These are phyloP conservation scores for Candida coquimbonensis DNA, from an alignment of 805 yeast genomes.

Conservation along the genomic window DNA sequence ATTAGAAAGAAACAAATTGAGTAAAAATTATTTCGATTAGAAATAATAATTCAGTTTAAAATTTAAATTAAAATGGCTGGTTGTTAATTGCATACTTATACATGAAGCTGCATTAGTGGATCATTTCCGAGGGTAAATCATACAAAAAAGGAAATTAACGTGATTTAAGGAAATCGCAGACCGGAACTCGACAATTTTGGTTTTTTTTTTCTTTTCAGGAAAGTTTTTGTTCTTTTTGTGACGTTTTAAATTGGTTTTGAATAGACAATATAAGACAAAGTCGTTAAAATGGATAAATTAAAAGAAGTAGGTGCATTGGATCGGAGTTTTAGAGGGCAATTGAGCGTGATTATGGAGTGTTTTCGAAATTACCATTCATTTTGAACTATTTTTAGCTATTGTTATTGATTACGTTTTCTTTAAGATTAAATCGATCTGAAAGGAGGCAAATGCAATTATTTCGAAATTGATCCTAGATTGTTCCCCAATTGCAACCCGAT, in stretches of 20 bases:
- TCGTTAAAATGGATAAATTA: constrained; percentile 17
- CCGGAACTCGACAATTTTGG: neutral
- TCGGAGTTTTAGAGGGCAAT: neutral
- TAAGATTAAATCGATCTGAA: neutral
- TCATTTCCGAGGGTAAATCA: neutral
- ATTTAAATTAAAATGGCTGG: constrained; percentile 3
- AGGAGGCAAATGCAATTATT: neutral
- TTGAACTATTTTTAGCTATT: neutral
- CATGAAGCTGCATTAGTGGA: neutral
- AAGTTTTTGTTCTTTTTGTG: constrained; percentile 3
- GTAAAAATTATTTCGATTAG: too few relatives aligned
- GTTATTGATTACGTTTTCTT: too few relatives aligned
- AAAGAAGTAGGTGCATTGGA: constrained; percentile 19
- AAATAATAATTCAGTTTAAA: neutral
- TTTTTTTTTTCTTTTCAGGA: neutral
- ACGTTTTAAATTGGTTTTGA: constrained; percentile 1
- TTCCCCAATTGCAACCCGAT: too few relatives aligned
- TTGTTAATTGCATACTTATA: neutral
- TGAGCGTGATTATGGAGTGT: too few relatives aligned
- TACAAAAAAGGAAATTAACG: neutral
- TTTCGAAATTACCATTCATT: neutral
- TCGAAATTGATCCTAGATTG: neutral
- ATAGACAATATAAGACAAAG: neutral
- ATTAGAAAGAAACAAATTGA: too few relatives aligned
- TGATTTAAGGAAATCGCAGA: neutral